A percentile compares a stretch with the other conserved stretches of the same genome.
These are phyloP conservation scores for Schwanniomyces vanrijiae DNA, from an alignment of 805 yeast genomes.

Conservation along the genomic window DNA sequence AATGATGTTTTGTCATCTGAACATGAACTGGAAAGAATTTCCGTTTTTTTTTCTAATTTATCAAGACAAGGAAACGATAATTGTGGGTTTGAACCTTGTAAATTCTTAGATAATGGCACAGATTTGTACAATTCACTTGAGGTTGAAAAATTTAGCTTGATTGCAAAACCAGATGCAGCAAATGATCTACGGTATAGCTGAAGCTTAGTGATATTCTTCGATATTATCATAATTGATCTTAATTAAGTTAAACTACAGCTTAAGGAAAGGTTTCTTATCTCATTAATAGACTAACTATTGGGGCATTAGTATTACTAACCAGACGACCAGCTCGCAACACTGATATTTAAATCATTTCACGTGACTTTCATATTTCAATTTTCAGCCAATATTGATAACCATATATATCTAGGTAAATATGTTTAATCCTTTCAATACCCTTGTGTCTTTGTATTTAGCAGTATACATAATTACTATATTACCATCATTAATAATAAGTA, in stretches of 20 bases:
- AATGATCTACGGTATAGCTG: not conserved
- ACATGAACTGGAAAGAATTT: constrained; percentile 25
- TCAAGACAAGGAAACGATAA: constrained; percentile 86
- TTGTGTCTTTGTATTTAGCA: constrained; percentile 3
- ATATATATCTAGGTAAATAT: not conserved
- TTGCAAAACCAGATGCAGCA: not conserved
- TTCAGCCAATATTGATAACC: not conserved
- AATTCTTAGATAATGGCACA: constrained; percentile 5
- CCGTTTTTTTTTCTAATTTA: constrained; percentile 59
- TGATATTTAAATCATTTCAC: constrained; percentile 9
- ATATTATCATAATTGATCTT: not conserved
- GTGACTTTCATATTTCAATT: constrained; percentile 5
- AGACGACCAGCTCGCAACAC: not conserved
- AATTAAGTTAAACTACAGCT: not conserved
- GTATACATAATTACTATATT: constrained; percentile 25
- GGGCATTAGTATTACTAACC: not conserved
- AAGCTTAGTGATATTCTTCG: not conserved
- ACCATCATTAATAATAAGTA: constrained; percentile 10
- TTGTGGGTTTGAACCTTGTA: constrained; percentile 55
- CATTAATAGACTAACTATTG: not conserved
- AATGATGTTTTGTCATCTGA: constrained; percentile 27
- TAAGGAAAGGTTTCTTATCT: not conserved
- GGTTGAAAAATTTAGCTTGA: constrained; percentile 2
- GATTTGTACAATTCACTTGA: not conserved
- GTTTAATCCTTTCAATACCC: not conserved